phyloP scores from a whole-genome alignment of 352 stramenopile species.

The Globisporangium ultimum region DNA sequence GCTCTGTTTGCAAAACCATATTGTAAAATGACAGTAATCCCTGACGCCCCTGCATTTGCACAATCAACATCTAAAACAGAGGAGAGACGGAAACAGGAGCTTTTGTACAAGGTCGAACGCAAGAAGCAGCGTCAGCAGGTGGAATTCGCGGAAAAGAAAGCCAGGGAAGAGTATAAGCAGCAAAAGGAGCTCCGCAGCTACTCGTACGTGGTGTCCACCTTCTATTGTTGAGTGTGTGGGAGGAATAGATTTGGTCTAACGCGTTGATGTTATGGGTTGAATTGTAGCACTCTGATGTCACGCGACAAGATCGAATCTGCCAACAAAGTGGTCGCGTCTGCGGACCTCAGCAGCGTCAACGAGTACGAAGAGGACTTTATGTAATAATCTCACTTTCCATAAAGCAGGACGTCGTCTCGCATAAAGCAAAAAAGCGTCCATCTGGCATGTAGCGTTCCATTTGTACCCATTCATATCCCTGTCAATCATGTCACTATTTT shows the following conservation, averaged over 20 bases:
- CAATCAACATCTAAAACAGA: slow-evolving; percentile 22
- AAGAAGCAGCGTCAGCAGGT: slow-evolving; percentile 66
- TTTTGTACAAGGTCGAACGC: slow-evolving; percentile 67
- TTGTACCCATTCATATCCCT: too few relatives aligned
- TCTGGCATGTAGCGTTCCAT: too few relatives aligned
- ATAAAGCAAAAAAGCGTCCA: too few relatives aligned
- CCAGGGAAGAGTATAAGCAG: slow-evolving; percentile 58
- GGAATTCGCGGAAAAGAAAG: slow-evolving; percentile 46
- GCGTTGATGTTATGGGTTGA: not conserved
- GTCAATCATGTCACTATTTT: too few relatives aligned
- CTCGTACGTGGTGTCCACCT: slow-evolving; percentile 33
- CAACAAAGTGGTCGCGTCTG: slow-evolving; percentile 19
- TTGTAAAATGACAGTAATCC: not conserved
- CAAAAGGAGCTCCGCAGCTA: slow-evolving; percentile 77
- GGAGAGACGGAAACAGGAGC: slow-evolving; percentile 54
- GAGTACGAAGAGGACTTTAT: slow-evolving; percentile 83
- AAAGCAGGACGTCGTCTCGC: too few relatives aligned
- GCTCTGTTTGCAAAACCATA: not conserved
- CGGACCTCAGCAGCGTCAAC: slow-evolving; percentile 25
- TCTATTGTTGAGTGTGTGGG: not conserved
- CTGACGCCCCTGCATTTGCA: not conserved
- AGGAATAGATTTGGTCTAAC: too few relatives aligned
- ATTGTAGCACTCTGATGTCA: slow-evolving; percentile 46
- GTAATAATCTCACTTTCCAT: slow-evolving; percentile 17
- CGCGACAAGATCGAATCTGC: slow-evolving; percentile 61